Evolutionary conservation across 1,139 yeast genomes (phyloP).

Genomic region (Schizosaccharomyces versatilis): DNA sequence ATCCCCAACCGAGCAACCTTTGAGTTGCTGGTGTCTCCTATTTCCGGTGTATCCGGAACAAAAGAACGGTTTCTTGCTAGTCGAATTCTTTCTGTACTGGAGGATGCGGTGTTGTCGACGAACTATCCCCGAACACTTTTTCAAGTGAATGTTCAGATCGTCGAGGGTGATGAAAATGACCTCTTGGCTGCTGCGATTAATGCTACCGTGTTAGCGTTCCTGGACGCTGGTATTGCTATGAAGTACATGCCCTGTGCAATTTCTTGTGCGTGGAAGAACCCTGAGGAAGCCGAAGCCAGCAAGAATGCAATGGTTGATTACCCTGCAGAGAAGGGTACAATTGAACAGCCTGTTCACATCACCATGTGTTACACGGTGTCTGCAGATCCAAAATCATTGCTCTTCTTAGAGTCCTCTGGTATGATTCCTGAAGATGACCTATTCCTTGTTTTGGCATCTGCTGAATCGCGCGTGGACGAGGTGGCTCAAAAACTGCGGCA

Average conservation of each 20-base stretch:
- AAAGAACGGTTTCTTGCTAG: conserved; percentile 62
- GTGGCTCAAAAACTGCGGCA: background rate
- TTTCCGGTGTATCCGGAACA: conserved; percentile 47
- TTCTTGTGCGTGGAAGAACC: background rate
- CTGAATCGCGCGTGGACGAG: background rate
- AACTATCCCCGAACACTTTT: conserved; percentile 65
- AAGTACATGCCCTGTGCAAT: conserved; percentile 1
- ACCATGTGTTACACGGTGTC: background rate
- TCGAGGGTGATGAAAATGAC: conserved; percentile 31
- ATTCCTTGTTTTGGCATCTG: background rate
- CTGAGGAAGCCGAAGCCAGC: too few species aligned
- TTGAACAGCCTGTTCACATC: background rate
- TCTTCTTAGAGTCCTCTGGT: background rate
- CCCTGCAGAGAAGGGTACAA: background rate
- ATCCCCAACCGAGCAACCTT: conserved; percentile 56
- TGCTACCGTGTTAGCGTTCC: conserved; percentile 45
- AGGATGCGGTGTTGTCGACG: conserved; percentile 39
- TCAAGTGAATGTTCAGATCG: conserved; percentile 66
- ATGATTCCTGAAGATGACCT: background rate
- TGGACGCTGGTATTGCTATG: conserved; percentile 61
- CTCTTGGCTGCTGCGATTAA: conserved; percentile 43
- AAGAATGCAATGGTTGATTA: background rate
- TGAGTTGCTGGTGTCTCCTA: conserved; percentile 65
- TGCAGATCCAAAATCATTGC: background rate
- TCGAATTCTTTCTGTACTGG: conserved; percentile 38